Evolutionary conservation across 768 basidiomycete genomes (phyloP), one percentile per base, ranked within the genome.

Genomic region (Termitomyces sp.): DNA sequence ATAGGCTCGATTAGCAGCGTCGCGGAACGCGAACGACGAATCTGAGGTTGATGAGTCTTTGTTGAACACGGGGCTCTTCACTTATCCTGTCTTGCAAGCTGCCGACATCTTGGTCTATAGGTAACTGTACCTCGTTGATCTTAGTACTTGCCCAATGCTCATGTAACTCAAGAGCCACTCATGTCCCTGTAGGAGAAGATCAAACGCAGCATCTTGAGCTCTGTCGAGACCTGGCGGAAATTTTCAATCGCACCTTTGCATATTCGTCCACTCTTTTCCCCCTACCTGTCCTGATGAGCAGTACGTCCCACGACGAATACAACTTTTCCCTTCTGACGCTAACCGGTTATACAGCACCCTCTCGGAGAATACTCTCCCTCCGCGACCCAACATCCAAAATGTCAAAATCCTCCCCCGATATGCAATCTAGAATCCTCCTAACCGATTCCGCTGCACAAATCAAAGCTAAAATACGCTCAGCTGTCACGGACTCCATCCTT

Each of bases 111-210:
- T 98, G 7, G 76, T 84, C 0, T 97, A 98, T 68, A 83, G 82
- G 95, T 91, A 62, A 82, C 49, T 32, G 57, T 3, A 7, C 17
- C 2, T 9, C 37, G 5, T 42, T 21, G 21, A 31, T 0, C 21
- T 29, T 14, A 40, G n/a, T 29, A 23, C 9, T 25, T 35, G 19
- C n/a, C n/a, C 19, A 16, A 10, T 37, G 12, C 54, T 56, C 4
- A 61, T 51, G 17, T 16, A 38, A 43, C 31, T 16, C 1, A 60
- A 93, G 95, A 63, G 84, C 94, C 2, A 96, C 94, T 0, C 90
- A 95, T 68, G 90, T 98, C 1, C 96, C 96, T 0, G 95, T 98
- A 5, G 96, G 96, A 25, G 95, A 98, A 65, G 96, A 98, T 69
- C 96, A 98, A 67, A 83, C 85, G 21, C 96, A 98, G 73, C 96